phyloP scores from a whole-genome alignment of 768 basidiomycete genomes.

The Hortiboletus flavorubellus region DNA sequence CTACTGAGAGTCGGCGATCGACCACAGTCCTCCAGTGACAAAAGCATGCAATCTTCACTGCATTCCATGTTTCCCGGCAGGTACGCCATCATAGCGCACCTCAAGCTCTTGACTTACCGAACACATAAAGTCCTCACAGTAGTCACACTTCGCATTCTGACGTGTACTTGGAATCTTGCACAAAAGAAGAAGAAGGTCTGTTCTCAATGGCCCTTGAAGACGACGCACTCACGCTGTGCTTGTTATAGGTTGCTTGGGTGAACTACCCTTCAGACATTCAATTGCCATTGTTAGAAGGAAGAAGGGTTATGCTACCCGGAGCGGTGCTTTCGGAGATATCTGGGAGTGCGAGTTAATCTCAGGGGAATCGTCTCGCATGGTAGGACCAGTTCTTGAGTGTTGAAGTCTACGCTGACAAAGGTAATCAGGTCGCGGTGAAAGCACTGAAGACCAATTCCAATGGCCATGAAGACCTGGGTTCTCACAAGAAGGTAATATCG shows the following conservation, averaged over 20 bases:
- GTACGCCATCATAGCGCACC: background rate
- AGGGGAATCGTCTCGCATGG: conserved; percentile 1
- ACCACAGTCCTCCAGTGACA: background rate
- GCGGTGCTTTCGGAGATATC: conserved; percentile 21
- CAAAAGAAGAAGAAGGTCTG: conserved; percentile 11
- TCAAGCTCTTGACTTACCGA: background rate
- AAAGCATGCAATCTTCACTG: background rate
- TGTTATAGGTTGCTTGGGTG: conserved; percentile 5
- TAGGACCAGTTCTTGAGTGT: background rate
- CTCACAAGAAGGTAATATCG: conserved; percentile 13
- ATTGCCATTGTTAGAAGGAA: conserved; percentile 4
- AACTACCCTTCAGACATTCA: conserved; percentile 6
- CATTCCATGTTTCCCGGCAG: conserved; percentile 5
- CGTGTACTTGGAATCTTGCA: background rate
- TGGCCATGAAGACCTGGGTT: background rate
- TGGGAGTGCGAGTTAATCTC: conserved; percentile 23
- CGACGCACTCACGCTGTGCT: background rate
- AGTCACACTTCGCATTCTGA: conserved; percentile 14
- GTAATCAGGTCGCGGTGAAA: conserved; percentile 22
- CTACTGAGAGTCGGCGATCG: background rate
- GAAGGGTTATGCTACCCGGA: background rate
- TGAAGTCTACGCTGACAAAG: background rate
- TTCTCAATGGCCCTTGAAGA: background rate
- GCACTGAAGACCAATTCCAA: conserved; percentile 1
- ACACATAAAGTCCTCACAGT: conserved; percentile 7